phyloP scores from a whole-genome alignment of 106 monocot species.

The Dioscorea zingiberensis region DNA sequence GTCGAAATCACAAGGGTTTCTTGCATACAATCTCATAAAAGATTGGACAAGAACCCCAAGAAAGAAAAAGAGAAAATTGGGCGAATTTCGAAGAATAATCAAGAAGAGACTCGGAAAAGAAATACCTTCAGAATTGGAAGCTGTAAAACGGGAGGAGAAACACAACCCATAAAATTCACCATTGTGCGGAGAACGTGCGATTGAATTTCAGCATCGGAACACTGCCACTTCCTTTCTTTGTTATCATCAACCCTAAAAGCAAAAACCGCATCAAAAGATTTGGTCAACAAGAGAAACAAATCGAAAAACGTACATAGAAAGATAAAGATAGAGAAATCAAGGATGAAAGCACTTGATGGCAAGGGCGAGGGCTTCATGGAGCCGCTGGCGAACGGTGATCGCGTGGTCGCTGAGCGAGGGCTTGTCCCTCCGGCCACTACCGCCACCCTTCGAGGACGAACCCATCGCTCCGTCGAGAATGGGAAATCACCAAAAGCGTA shows the following conservation, averaged over 20 bases:
- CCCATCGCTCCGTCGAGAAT: conserved; percentile 1
- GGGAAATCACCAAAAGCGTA: too few relatives aligned
- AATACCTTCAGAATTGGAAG: conserved; percentile 46
- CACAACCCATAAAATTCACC: conserved; percentile 30
- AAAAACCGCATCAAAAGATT: background rate
- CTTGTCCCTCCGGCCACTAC: conserved; percentile 25
- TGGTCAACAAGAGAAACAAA: background rate
- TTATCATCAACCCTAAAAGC: conserved; percentile 21
- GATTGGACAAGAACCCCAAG: background rate
- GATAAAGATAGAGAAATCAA: background rate
- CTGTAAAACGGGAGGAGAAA: conserved; percentile 21
- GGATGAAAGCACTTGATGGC: conserved; percentile 34
- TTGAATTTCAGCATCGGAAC: conserved; percentile 46
- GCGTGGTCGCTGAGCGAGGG: conserved; percentile 27
- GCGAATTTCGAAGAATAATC: background rate
- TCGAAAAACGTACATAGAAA: background rate
- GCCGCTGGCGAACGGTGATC: conserved; percentile 44
- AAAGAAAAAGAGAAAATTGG: background rate
- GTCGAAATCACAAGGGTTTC: background rate
- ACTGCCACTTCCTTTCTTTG: conserved; percentile 46
- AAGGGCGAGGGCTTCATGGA: conserved; percentile 48
- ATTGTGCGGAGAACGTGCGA: conserved; percentile 44
- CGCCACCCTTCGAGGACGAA: conserved; percentile 5
- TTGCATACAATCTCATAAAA: background rate
- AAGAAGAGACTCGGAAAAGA: too few relatives aligned